Conservation (phyloP, 768 basidiomycete species). For the Clitopilus hobsonii region DNA sequence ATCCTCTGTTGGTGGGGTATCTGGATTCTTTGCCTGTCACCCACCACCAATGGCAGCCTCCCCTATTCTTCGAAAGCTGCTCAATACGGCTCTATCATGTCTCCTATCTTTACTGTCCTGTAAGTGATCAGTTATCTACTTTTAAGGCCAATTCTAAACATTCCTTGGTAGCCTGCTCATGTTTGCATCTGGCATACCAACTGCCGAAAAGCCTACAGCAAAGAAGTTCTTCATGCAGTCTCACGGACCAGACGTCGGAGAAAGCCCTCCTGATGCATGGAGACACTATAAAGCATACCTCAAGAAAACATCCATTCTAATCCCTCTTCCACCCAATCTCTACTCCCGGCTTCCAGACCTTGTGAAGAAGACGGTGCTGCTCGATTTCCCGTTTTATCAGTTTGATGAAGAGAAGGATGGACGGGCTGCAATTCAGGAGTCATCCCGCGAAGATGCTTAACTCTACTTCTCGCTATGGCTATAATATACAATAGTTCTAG, state of each 20-base stretch:
- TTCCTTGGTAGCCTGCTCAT: constrained; percentile 40
- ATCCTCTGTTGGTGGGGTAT: constrained; percentile 67
- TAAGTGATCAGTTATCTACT: constrained; percentile 21
- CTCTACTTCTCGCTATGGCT: too few species aligned
- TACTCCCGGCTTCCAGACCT: constrained; percentile 47
- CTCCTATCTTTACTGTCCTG: constrained; percentile 64
- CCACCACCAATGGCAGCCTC: constrained; percentile 42
- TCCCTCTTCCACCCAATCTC: constrained; percentile 54
- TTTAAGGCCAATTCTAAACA: not conserved
- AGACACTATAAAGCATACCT: constrained; percentile 53
- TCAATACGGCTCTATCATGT: constrained; percentile 54
- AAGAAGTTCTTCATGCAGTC: constrained; percentile 53
- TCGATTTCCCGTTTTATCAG: constrained; percentile 60
- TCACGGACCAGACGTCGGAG: constrained; percentile 29
- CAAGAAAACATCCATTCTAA: constrained; percentile 49
- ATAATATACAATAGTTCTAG: too few species aligned
- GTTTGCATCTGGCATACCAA: constrained; percentile 67
- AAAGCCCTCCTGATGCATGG: constrained; percentile 36
- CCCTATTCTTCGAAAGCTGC: constrained; percentile 41
- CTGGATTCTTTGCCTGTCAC: constrained; percentile 57
- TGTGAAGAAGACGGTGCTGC: constrained; percentile 49
- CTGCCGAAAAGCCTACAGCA: constrained; percentile 63
- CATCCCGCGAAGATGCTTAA: too few species aligned
- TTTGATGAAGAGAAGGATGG: constrained; percentile 53
- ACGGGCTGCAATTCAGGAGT: constrained; percentile 33